These are phyloP conservation scores for Papilionanthe hybrid DNA, from an alignment of 116 monocot species.

Conservation along the genomic window DNA sequence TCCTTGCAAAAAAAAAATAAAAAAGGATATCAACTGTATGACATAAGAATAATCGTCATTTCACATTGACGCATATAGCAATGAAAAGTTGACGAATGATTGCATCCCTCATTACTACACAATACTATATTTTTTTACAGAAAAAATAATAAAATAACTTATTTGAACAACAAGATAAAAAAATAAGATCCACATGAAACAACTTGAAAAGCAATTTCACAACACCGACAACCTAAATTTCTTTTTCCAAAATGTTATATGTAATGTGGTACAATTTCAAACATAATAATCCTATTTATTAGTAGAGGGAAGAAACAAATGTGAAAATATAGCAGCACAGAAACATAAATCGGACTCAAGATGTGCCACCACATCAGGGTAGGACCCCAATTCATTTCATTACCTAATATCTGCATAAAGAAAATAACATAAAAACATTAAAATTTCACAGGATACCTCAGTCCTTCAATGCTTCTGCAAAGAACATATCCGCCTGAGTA, in stretches of 20 bases:
- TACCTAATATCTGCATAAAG: background rate
- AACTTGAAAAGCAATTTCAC: background rate
- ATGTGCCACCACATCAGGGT: background rate
- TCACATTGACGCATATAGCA: background rate
- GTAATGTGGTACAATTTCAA: background rate
- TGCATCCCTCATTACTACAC: background rate
- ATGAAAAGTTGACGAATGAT: too few species aligned
- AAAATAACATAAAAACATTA: background rate
- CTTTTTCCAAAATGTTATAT: background rate
- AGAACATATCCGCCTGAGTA: constrained; percentile 43
- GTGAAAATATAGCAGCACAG: background rate
- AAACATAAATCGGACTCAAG: background rate
- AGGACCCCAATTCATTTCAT: background rate
- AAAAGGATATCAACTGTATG: constrained; percentile 2
- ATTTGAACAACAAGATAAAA: background rate
- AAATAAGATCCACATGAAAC: background rate
- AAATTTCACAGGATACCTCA: constrained; percentile 34
- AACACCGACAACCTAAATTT: background rate
- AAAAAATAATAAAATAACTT: constrained; percentile 1
- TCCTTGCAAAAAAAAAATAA: constrained; percentile 25
- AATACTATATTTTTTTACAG: background rate
- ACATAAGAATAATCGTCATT: background rate
- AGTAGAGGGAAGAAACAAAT: background rate
- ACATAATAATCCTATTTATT: background rate
- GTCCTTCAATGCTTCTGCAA: constrained; percentile 51